Percentiles rank a stretch among this genome's conserved stretches.
Conservation (phyloP, 257 asterid species). For the Jacaranda mimosifolia region DNA sequence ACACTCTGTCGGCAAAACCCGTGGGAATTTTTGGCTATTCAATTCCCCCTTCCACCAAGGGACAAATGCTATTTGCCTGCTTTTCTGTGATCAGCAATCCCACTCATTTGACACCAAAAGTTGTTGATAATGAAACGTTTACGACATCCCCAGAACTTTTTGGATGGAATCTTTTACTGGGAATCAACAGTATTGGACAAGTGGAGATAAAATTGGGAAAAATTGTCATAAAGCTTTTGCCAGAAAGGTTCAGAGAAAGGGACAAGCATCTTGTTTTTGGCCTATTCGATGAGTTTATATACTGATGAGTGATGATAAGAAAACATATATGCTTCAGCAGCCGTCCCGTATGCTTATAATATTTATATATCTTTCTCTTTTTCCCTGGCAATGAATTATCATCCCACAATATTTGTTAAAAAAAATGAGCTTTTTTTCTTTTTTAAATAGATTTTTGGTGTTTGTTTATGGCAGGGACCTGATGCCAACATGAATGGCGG, state of each 20-base stretch:
- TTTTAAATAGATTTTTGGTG: no score
- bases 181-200: constrained; percentile 27
- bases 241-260: constrained; percentile 31
- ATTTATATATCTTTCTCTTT: constrained; percentile 5
- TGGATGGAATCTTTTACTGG: constrained; percentile 26
- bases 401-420: no score
- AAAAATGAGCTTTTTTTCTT: no score
- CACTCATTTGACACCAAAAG: constrained; percentile 15
- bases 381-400: no score
- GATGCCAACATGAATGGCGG: no score
- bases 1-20: not conserved
- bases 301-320: not conserved
- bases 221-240: constrained; percentile 6
- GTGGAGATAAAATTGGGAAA: constrained; percentile 36
- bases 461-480: no score
- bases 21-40: not conserved
- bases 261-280: constrained; percentile 1
- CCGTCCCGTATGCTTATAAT: not conserved
- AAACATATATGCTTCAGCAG: not conserved
- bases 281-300: not conserved
- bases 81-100: constrained; percentile 5
- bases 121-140: constrained; percentile 29
- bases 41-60: not conserved
- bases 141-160: constrained; percentile 9
- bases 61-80: not conserved